These are phyloP conservation scores for Penicillium sp. DNA, from an alignment of 2,329 filamentous ascomycete genomes.

Conservation along the genomic window DNA sequence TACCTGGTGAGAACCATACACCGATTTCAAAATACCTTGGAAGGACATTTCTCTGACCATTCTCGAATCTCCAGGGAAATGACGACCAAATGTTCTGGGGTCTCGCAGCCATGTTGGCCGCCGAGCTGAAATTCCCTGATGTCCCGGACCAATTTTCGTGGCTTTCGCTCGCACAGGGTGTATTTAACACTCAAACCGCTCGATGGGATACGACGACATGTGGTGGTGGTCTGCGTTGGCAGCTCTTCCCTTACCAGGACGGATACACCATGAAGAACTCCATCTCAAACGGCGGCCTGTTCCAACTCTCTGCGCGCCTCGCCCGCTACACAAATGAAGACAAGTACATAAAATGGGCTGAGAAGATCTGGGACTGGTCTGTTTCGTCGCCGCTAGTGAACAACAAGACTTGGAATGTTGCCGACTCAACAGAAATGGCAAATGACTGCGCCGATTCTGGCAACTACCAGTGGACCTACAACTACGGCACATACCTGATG, in stretches of 20 bases:
- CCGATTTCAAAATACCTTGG: not conserved
- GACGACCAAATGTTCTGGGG: slow-evolving; percentile 72
- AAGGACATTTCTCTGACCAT: not conserved
- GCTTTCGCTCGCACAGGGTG: slow-evolving; percentile 63
- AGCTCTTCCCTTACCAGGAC: slow-evolving; percentile 74
- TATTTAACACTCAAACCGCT: slow-evolving; percentile 67
- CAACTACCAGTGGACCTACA: slow-evolving; percentile 66
- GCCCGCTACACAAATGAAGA: slow-evolving; percentile 63
- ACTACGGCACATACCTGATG: slow-evolving; percentile 57
- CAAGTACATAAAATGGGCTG: slow-evolving; percentile 63
- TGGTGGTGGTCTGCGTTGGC: slow-evolving; percentile 73
- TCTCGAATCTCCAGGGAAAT: slow-evolving; percentile 50
- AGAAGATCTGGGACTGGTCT: slow-evolving; percentile 63
- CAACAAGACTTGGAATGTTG: slow-evolving; percentile 58
- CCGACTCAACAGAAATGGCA: slow-evolving; percentile 59
- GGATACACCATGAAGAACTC: slow-evolving; percentile 83
- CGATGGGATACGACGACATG: slow-evolving; percentile 70
- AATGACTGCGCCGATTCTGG: slow-evolving; percentile 58
- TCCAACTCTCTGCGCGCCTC: slow-evolving; percentile 74
- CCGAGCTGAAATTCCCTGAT: slow-evolving; percentile 63
- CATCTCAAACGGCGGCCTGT: slow-evolving; percentile 77
- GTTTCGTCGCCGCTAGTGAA: slow-evolving; percentile 57
- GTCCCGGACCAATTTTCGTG: slow-evolving; percentile 46
- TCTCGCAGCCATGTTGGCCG: slow-evolving; percentile 65
- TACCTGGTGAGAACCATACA: slow-evolving; percentile 22